Evolutionary conservation across 352 stramenopile genomes (phyloP).

Genomic region (Phytophthora constricta): DNA sequence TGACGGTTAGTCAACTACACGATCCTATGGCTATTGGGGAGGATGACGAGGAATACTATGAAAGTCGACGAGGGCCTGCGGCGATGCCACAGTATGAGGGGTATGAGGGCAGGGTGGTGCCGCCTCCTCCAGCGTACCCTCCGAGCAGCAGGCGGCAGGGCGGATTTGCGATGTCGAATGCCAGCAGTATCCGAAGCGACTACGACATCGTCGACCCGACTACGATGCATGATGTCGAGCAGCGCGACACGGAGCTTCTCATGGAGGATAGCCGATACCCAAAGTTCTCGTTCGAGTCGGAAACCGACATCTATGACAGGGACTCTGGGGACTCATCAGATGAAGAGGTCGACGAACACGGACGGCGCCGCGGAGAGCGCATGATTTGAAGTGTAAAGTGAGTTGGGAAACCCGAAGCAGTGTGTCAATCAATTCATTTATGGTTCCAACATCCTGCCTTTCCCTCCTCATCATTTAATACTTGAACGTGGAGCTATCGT

Average conservation of each 20-base stretch:
- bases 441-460: slow-evolving; percentile 4
- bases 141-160: not conserved
- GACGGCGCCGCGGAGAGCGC: slow-evolving; percentile 28
- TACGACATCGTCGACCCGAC: slow-evolving; percentile 79
- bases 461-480: no score
- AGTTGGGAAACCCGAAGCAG: slow-evolving; percentile 25
- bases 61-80: slow-evolving; percentile 4
- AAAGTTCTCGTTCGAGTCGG: slow-evolving; percentile 71
- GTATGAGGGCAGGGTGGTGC: not conserved
- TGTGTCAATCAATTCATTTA: slow-evolving; percentile 26
- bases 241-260: slow-evolving; percentile 74
- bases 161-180: slow-evolving; percentile 31
- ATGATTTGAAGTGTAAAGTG: slow-evolving; percentile 38
- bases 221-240: slow-evolving; percentile 59
- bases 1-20: slow-evolving; percentile 38
- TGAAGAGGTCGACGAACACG: slow-evolving; percentile 34
- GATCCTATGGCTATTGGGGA: slow-evolving; percentile 25
- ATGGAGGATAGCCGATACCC: slow-evolving; percentile 62
- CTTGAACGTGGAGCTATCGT: no score
- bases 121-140: not conserved
- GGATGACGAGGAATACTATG: slow-evolving; percentile 22
- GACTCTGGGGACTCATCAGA: slow-evolving; percentile 27
- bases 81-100: not conserved
- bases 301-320: slow-evolving; percentile 47
- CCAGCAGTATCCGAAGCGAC: slow-evolving; percentile 59